Base-by-base conservation (phyloP, 768 basidiomycete species). In the Polyporus arcularius region DNA sequence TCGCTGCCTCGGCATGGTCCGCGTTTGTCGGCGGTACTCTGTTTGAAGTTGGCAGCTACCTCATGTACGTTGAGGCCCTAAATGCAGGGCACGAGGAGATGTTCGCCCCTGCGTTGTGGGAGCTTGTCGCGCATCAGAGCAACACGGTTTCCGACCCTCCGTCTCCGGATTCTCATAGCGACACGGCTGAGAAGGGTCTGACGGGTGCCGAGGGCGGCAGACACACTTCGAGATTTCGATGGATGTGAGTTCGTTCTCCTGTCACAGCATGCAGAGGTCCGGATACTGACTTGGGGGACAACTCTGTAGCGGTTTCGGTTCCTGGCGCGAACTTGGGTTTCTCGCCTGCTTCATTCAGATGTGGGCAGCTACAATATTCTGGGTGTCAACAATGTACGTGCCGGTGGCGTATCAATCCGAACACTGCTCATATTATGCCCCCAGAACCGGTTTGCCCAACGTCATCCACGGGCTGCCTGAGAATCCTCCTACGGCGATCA, bases 11-110 rank as follows among this genome's bases (percentile, higher is more conserved):
- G 6, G 76, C 74, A 2, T 79, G 81, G 10, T 82, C 80, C 70
- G 84, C 82, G 0, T 87, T 82, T 68, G 60, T 82, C 1, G 86
- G 86, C 2, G 85, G 84, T 1, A 82, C 83, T 2, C 73, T 85
- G n/a, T 88, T 88, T 74, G 81, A 82, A 60, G 57, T 84, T 53
- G 85, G 85, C 12, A 76, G 82, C 1, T 75, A 84, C 31, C 72
- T 82, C 26, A 80, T 80, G 50, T 75, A 85, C 26, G 76, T 81
- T 66, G 85, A 86, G 65, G 84, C 82, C 1, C 80, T 80, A 76
- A 83, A 83, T 62, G 72, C 79, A 18, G 78, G 75, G 18, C 78
- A 78, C 51, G 64, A 69, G 8, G 73, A 76, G 30, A 65, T 75
- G 32, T 79, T 79, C 67, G 78, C 76, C 4, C 73, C 72, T 68